phyloP scores from a whole-genome alignment of 176 grass and related monocot species.

The Dactylis glomerata region DNA sequence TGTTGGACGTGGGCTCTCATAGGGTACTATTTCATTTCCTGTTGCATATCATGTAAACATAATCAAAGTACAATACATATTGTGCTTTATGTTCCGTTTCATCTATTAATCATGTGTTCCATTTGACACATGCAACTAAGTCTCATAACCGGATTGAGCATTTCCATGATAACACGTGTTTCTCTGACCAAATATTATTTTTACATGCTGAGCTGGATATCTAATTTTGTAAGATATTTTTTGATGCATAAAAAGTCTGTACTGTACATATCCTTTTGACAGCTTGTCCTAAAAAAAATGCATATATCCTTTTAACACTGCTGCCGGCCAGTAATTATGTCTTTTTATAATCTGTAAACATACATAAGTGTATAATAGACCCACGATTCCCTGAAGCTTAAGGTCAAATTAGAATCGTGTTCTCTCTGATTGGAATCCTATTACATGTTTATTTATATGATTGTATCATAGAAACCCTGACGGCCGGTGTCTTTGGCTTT shows the following conservation, averaged over 20 bases:
- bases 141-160: neutral
- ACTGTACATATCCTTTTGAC: neutral
- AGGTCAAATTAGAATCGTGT: neutral
- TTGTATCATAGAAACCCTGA: neutral
- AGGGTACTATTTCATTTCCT: slow-evolving; percentile 83
- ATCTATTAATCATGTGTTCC: neutral
- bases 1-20: slow-evolving; percentile 74
- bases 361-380: neutral
- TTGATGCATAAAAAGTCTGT: neutral
- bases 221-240: neutral
- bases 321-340: neutral
- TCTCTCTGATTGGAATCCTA: slow-evolving; percentile 9
- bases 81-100: neutral
- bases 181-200: neutral
- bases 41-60: slow-evolving; percentile 31
- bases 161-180: neutral
- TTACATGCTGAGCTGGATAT: neutral
- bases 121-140: neutral
- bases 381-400: neutral
- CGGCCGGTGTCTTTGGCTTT: neutral
- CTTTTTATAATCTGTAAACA: neutral
- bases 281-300: neutral
- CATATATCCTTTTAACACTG: slow-evolving; percentile 3
- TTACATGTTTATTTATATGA: neutral
- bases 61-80: neutral